Evolutionary conservation across 2,329 filamentous ascomycete genomes (phyloP).

Genomic region (Aspergillus felis): DNA sequence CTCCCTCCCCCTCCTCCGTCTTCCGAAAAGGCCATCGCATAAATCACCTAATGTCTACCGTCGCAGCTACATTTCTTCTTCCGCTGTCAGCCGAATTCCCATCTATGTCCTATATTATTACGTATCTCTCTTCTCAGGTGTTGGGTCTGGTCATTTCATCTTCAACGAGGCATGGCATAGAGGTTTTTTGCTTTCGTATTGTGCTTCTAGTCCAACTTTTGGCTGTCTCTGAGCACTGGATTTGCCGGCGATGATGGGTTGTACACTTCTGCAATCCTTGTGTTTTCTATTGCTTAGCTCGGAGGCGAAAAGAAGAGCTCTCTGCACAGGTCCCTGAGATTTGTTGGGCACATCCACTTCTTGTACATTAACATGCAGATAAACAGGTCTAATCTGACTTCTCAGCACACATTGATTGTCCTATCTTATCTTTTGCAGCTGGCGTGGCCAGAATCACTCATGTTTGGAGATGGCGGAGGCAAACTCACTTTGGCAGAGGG

Average conservation of each 20-base stretch:
- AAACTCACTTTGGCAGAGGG: not conserved
- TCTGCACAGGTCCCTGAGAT: slow-evolving; percentile 6
- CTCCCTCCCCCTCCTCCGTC: slow-evolving; percentile 36
- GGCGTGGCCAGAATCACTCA: not conserved
- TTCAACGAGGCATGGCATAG: slow-evolving; percentile 33
- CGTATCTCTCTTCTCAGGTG: slow-evolving; percentile 38
- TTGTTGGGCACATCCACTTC: slow-evolving; percentile 16
- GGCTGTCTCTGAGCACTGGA: slow-evolving; percentile 24
- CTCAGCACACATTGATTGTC: not conserved
- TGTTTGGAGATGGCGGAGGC: not conserved
- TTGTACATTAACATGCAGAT: slow-evolving; percentile 35
- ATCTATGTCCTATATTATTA: slow-evolving; percentile 22
- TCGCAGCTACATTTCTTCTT: slow-evolving; percentile 11
- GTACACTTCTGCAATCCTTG: slow-evolving; percentile 23
- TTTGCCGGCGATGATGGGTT: slow-evolving; percentile 25
- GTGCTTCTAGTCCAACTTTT: slow-evolving; percentile 25
- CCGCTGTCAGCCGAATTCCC: slow-evolving; percentile 17
- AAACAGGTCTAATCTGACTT: slow-evolving; percentile 27
- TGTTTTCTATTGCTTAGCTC: slow-evolving; percentile 12
- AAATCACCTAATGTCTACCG: slow-evolving; percentile 14
- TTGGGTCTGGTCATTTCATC: slow-evolving; percentile 32
- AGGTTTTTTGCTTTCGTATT: slow-evolving; percentile 24
- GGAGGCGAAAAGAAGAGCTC: slow-evolving; percentile 16
- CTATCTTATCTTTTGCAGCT: not conserved
- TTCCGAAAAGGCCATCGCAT: slow-evolving; percentile 35